Evolutionary conservation across 345 rosid genomes (phyloP).

Genomic region (Limnanthes douglasii): DNA sequence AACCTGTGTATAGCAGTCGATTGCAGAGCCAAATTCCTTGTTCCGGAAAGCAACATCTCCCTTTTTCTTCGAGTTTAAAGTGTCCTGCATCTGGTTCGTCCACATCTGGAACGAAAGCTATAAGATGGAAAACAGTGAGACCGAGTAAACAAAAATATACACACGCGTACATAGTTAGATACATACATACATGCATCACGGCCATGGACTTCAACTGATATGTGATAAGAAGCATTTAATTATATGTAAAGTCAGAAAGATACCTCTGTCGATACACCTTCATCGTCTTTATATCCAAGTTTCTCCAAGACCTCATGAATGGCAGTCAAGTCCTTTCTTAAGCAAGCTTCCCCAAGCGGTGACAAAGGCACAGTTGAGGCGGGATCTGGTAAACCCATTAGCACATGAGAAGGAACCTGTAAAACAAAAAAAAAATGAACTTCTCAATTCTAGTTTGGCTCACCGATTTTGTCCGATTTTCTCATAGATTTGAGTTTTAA

Average conservation of each 20-base stretch:
- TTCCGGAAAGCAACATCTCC: conserved; percentile 82
- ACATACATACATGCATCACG: too few relatives aligned
- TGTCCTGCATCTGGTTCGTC: conserved; percentile 95
- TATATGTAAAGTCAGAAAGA: not conserved
- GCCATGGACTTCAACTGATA: too few relatives aligned
- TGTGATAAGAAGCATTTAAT: not conserved
- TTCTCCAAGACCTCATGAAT: conserved; percentile 65
- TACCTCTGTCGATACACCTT: conserved; percentile 86
- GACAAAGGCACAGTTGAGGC: conserved; percentile 38
- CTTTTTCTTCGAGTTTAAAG: conserved; percentile 67
- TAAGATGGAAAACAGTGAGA: conserved; percentile 1
- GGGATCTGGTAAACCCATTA: conserved; percentile 72
- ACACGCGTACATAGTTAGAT: too few relatives aligned
- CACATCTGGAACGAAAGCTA: conserved; percentile 99
- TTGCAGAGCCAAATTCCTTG: conserved; percentile 52
- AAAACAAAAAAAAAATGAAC: not conserved
- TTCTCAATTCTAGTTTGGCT: not conserved
- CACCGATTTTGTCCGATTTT: not conserved
- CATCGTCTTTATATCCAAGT: conserved; percentile 75
- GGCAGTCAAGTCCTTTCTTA: conserved; percentile 69
- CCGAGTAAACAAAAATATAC: not conserved
- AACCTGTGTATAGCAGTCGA: conserved; percentile 76
- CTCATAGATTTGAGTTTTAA: too few relatives aligned
- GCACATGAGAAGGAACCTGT: conserved; percentile 74
- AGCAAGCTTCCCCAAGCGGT: conserved; percentile 93